A percentile compares a stretch with the other conserved stretches of the same genome.
phyloP scores from a whole-genome alignment of 2,329 filamentous ascomycete species.

The Clarireedia hainanense region DNA sequence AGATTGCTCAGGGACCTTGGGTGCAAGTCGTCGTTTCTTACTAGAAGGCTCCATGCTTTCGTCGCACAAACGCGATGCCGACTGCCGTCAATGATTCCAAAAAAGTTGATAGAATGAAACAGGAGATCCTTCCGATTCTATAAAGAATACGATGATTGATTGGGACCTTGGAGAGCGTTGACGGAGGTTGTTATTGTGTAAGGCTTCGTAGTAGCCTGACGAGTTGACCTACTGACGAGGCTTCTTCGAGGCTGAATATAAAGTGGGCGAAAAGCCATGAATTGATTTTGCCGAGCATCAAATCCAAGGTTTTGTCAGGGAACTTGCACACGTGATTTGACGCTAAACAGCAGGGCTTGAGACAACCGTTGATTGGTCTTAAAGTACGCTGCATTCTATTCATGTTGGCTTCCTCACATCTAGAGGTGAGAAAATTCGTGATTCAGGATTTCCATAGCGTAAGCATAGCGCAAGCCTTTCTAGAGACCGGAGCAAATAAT shows the following conservation, averaged over 20 bases:
- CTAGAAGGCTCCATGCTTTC: conserved; percentile 22
- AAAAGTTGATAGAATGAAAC: not conserved
- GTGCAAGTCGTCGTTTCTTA: conserved; percentile 31
- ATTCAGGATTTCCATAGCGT: too few relatives aligned
- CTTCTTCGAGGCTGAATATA: conserved; percentile 5
- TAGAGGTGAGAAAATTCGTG: too few relatives aligned
- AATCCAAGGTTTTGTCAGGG: not conserved
- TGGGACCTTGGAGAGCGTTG: not conserved
- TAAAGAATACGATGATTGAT: conserved; percentile 3
- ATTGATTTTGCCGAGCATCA: conserved; percentile 4
- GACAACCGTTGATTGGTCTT: too few relatives aligned
- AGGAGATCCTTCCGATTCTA: not conserved
- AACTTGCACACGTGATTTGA: too few relatives aligned
- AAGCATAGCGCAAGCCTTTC: too few relatives aligned
- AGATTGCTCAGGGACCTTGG: conserved; percentile 29
- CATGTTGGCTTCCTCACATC: too few relatives aligned
- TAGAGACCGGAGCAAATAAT: too few relatives aligned
- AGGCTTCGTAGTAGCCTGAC: conserved; percentile 10
- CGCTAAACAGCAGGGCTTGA: too few relatives aligned
- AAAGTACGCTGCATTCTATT: too few relatives aligned
- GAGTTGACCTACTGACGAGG: not conserved
- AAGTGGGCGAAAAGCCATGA: too few relatives aligned
- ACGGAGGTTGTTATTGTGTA: conserved; percentile 6
- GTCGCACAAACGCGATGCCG: conserved; percentile 3
- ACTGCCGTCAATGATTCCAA: not conserved